Evolutionary conservation across 2,329 filamentous ascomycete genomes (phyloP), one percentile per base, ranked within the genome.

Genomic region (Stagonosporopsis cucurbitacearum): DNA sequence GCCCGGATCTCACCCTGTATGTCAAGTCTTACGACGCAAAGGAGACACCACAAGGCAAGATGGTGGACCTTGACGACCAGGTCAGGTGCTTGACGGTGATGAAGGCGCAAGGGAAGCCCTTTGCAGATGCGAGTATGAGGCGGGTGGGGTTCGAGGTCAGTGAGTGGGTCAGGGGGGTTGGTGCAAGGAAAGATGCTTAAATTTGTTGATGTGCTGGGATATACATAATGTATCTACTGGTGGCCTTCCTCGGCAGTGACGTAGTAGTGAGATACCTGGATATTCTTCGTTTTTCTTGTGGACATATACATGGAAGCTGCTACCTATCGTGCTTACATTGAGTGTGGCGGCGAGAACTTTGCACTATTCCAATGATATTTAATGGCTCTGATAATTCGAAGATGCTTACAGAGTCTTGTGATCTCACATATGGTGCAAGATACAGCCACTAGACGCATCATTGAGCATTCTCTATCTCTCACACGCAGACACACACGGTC

Each of bases 101-200:
- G 41, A 76, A 72, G 54, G 69, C 67, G 43, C 72, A 66, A 33
- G 71, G 59, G 1, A 61, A 66, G 17, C 58, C 60, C 40, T 69
- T 82, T 52, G 75, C 78, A 32, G 73, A 77, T 15, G 68, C 73
- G 67, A 87, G 86, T 11, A 81, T 92, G 72, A 82, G 92, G 56
- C 81, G 92, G 59, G 79, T 96, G 45, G 88, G 87, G 1, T 97
- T 97, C 76, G 93, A 97, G 78, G 87, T 97, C 60, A 85, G 90
- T 50, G 93, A 97, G 76, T 96, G 89, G 86, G 83, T 92, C 13
- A 68, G 77, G 33, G 66, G 68, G 8, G 52, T 73, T 43, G 47
- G 52, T 23, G 55, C 42, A 36, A 50, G 44, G 46, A 30, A 46
- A 25, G 50, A 50, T 19, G 53, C 13, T 20, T 55, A 28, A 53